Evolutionary conservation across 2,329 filamentous ascomycete species (phyloP).

Genomic region (Periconia sp.): DNA sequence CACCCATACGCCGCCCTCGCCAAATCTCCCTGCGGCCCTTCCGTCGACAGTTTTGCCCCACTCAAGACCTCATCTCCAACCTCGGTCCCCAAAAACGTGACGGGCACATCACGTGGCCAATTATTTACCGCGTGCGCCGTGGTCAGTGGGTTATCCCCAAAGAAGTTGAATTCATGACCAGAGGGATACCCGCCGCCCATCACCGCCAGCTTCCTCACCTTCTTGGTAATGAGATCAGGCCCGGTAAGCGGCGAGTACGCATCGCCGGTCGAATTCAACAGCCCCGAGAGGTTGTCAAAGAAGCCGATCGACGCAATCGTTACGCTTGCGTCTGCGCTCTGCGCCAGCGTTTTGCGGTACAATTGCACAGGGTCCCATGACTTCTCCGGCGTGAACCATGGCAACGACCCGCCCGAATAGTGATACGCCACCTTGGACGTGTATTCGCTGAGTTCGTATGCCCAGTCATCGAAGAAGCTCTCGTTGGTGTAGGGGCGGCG

Average conservation of each 20-base stretch:
- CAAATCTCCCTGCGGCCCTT: constrained; percentile 17
- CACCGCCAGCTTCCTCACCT: constrained; percentile 54
- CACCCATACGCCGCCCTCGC: constrained; percentile 21
- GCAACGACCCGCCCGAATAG: constrained; percentile 42
- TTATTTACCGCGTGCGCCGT: constrained; percentile 51
- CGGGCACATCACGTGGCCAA: constrained; percentile 42
- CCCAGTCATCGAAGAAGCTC: constrained; percentile 49
- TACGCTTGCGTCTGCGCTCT: constrained; percentile 45
- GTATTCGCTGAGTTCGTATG: constrained; percentile 48
- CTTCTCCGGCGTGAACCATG: constrained; percentile 38
- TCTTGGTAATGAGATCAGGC: constrained; percentile 44
- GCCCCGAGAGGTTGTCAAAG: constrained; percentile 50
- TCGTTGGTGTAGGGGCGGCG: constrained; percentile 45
- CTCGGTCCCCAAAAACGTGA: constrained; percentile 49
- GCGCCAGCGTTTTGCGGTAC: constrained; percentile 49
- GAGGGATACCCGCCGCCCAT: constrained; percentile 57
- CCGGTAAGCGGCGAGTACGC: constrained; percentile 44
- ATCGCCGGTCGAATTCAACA: constrained; percentile 52
- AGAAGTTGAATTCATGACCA: constrained; percentile 55
- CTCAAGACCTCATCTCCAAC: constrained; percentile 48
- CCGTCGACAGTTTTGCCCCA: constrained; percentile 40
- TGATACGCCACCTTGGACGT: constrained; percentile 50
- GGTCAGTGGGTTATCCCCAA: constrained; percentile 39
- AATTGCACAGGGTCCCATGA: constrained; percentile 49
- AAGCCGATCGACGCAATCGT: constrained; percentile 52